phyloP scores from a whole-genome alignment of 1,284 basidiomycete species.

The Ustilago nuda region DNA sequence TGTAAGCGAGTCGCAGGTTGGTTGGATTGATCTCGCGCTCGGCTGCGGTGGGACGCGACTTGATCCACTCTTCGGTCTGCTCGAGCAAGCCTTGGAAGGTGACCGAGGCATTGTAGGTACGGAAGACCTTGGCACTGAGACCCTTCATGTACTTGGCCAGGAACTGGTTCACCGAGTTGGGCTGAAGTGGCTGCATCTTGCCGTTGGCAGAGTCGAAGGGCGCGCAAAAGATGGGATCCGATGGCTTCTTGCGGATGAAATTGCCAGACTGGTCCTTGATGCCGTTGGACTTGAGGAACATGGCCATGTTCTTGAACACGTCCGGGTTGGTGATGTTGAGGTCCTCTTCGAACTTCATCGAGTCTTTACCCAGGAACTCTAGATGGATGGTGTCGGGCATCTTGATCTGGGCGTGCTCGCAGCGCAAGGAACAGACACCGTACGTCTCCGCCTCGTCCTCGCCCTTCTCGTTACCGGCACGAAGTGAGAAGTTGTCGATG shows the following conservation, averaged over 20 bases:
- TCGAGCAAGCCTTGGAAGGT: constrained; percentile 69
- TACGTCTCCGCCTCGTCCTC: constrained; percentile 69
- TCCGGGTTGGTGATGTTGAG: constrained; percentile 61
- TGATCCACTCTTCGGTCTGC: constrained; percentile 66
- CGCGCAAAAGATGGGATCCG: constrained; percentile 84
- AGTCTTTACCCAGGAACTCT: constrained; percentile 68
- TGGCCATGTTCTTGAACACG: constrained; percentile 67
- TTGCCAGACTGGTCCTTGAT: constrained; percentile 70
- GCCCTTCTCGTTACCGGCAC: constrained; percentile 69
- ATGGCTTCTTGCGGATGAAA: constrained; percentile 86
- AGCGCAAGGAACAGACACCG: constrained; percentile 67
- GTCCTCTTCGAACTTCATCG: constrained; percentile 68
- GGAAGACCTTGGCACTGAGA: constrained; percentile 68
- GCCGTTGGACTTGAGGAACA: constrained; percentile 64
- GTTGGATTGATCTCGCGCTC: constrained; percentile 62
- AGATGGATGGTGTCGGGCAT: constrained; percentile 64
- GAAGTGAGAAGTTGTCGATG: constrained; percentile 68
- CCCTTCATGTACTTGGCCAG: constrained; percentile 67
- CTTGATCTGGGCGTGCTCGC: constrained; percentile 65
- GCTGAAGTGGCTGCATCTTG: constrained; percentile 57
- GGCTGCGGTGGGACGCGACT: constrained; percentile 55
- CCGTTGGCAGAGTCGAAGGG: constrained; percentile 48
- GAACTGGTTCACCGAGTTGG: constrained; percentile 66
- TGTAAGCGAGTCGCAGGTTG: constrained; percentile 66
- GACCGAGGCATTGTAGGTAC: constrained; percentile 69